phyloP scores from a whole-genome alignment of 768 basidiomycete genomes.

The Suillus hirtellus region DNA sequence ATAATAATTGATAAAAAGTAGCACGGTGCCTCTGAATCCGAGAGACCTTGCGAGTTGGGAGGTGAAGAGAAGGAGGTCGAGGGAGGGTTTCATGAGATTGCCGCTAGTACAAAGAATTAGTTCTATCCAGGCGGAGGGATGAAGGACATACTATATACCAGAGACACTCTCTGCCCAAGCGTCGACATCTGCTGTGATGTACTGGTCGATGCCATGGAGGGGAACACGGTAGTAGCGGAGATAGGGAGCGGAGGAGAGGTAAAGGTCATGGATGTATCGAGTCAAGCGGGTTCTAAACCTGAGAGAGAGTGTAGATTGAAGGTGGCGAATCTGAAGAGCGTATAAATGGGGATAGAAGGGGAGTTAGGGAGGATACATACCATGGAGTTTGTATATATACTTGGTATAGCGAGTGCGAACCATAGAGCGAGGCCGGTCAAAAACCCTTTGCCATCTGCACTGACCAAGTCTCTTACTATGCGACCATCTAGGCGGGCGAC shows the following conservation, averaged over 20 bases:
- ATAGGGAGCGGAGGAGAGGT: constrained; percentile 73
- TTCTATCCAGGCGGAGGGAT: not conserved
- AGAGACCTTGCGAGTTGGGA: constrained; percentile 86
- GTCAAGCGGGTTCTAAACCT: constrained; percentile 84
- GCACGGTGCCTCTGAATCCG: constrained; percentile 77
- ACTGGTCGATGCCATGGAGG: constrained; percentile 83
- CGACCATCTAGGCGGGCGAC: constrained; percentile 89
- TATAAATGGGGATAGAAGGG: not conserved
- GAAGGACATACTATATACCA: constrained; percentile 79
- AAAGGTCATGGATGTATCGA: constrained; percentile 89
- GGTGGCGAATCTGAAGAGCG: constrained; percentile 70
- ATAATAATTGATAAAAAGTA: constrained; percentile 84
- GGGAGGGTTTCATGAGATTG: constrained; percentile 88
- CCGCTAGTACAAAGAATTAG: constrained; percentile 50
- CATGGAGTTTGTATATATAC: constrained; percentile 96
- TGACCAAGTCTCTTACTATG: constrained; percentile 87
- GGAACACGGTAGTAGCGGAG: constrained; percentile 68
- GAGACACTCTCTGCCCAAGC: constrained; percentile 85
- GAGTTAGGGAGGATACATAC: constrained; percentile 36
- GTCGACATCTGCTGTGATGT: constrained; percentile 90
- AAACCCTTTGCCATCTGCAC: constrained; percentile 84
- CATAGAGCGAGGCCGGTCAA: constrained; percentile 78
- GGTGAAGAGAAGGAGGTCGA: constrained; percentile 91
- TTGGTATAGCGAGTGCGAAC: constrained; percentile 90
- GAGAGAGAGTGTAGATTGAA: constrained; percentile 84